phyloP scores from a whole-genome alignment of 1,284 basidiomycete species.

The Ganoderma lingzhi region DNA sequence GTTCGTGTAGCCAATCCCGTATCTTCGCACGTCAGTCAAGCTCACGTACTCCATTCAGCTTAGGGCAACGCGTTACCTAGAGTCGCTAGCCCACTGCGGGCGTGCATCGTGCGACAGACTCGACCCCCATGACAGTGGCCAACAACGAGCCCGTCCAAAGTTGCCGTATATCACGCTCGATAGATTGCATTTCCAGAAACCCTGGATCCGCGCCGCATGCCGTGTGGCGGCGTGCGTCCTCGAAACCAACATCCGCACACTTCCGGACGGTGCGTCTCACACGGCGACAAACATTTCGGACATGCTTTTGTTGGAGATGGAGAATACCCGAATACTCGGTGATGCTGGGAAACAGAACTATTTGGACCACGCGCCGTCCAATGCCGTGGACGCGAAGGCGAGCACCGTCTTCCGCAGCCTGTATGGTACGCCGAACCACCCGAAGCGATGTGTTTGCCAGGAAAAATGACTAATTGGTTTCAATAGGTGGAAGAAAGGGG shows the following conservation, averaged over 20 bases:
- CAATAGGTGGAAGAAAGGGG: constrained; percentile 46
- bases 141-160: constrained; percentile 17
- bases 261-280: constrained; percentile 46
- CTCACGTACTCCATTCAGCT: constrained; percentile 39
- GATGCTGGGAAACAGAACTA: constrained; percentile 48
- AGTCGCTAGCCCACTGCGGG: constrained; percentile 41
- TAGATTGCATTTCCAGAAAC: constrained; percentile 18
- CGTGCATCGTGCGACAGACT: constrained; percentile 30
- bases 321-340: constrained; percentile 46
- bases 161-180: constrained; percentile 35
- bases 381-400: constrained; percentile 60
- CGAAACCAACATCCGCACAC: constrained; percentile 59
- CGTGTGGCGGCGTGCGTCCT: constrained; percentile 55
- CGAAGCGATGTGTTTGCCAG: background rate
- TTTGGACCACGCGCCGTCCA: constrained; percentile 55
- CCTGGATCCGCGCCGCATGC: constrained; percentile 52
- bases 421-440: constrained; percentile 45
- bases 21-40: constrained; percentile 11
- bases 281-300: constrained; percentile 42
- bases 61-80: constrained; percentile 51
- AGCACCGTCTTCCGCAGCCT: constrained; percentile 60
- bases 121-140: constrained; percentile 9
- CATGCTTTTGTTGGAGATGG: constrained; percentile 51
- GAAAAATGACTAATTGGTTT: constrained; percentile 9
- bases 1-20: constrained; percentile 46